Conservation (phyloP, 352 stramenopile genomes). For the Paralagenidium karlingii region DNA sequence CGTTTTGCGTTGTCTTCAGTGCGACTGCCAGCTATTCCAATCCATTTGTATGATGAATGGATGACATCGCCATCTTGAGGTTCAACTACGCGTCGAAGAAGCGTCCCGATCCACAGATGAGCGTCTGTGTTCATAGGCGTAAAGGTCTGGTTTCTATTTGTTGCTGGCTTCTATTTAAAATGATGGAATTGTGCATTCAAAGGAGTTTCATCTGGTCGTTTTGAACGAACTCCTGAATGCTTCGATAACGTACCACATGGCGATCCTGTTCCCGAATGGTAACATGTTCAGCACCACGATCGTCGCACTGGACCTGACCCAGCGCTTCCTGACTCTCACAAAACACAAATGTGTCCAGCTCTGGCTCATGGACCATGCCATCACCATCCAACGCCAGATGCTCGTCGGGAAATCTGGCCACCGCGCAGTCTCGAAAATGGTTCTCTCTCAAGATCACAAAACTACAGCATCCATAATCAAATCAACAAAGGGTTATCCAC, state of each 20-base stretch:
- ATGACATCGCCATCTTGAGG: no score
- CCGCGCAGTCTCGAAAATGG: conserved; percentile 51
- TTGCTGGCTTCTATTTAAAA: no score
- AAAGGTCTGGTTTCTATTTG: no score
- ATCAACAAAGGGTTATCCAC: no score
- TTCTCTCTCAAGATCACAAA: conserved; percentile 59
- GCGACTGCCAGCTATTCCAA: conserved; percentile 42
- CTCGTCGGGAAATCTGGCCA: conserved; percentile 53
- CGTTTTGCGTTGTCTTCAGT: conserved; percentile 56
- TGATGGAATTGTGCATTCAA: no score
- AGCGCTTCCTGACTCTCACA: conserved; percentile 49
- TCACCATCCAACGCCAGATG: conserved; percentile 34
- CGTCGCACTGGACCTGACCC: conserved; percentile 50
- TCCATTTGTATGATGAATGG: conserved; percentile 44
- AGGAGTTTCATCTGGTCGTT: conserved; percentile 39
- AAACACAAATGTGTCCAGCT: conserved; percentile 75
- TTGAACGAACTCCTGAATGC: conserved; percentile 39
- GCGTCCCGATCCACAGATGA: no score
- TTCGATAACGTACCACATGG: conserved; percentile 62
- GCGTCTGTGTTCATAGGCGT: no score
- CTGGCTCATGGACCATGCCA: conserved; percentile 59
- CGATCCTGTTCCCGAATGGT: conserved; percentile 42
- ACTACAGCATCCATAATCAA: no score
- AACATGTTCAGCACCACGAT: conserved; percentile 52
- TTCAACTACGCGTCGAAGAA: no score